Percentiles rank a stretch among this genome's conserved stretches.
Evolutionary conservation across 2,329 filamentous ascomycete species (phyloP).

Genomic region (Didymella lethalis): DNA sequence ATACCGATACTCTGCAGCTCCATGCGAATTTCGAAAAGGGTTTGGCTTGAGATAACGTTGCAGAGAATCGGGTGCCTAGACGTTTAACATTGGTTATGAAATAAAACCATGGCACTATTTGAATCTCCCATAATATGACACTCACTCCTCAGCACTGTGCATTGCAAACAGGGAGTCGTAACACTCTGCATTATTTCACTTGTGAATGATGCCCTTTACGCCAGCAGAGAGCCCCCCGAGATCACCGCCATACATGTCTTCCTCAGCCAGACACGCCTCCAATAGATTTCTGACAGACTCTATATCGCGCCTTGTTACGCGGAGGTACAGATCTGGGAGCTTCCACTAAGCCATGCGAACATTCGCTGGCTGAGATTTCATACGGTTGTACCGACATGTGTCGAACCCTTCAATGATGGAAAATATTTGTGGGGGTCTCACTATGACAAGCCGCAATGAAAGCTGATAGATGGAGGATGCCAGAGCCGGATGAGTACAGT

Average conservation of each 20-base stretch:
- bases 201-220: no score
- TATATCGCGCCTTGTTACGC: not conserved
- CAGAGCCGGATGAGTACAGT: not conserved
- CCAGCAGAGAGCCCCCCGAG: no score
- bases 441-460: not conserved
- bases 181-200: no score
- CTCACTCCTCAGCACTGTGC: no score
- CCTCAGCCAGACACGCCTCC: not conserved
- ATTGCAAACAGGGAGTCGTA: no score
- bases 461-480: not conserved
- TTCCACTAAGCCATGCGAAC: not conserved
- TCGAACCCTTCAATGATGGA: not conserved
- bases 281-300: not conserved
- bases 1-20: no score
- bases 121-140: no score
- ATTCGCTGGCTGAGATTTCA: not conserved
- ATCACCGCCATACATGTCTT: not conserved
- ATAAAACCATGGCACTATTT: no score
- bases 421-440: not conserved
- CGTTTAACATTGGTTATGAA: no score
- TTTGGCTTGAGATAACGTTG: no score
- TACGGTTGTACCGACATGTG: not conserved
- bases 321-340: not conserved
- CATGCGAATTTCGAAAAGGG: no score
- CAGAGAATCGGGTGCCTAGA: no score